These are phyloP conservation scores for Thinopyrum elongatum DNA, from an alignment of 176 grass and related monocot species.

Conservation along the genomic window DNA sequence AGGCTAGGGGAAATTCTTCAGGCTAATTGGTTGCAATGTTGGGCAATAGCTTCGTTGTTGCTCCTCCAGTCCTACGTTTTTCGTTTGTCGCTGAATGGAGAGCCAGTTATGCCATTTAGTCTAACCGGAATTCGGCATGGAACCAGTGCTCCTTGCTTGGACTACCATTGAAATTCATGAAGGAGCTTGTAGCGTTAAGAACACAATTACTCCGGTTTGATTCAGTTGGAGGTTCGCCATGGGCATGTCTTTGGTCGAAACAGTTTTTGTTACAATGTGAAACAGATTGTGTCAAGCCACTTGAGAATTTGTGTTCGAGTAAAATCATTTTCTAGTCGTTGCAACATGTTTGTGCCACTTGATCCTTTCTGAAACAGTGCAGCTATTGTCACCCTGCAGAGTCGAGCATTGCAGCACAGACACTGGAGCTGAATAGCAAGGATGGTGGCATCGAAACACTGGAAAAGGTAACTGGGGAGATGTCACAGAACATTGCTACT, in stretches of 20 bases:
- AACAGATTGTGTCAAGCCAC: neutral
- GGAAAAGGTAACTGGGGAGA: conserved; percentile 45
- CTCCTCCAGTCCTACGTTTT: neutral
- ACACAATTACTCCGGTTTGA: neutral
- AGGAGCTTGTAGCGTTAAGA: neutral
- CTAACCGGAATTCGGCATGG: neutral
- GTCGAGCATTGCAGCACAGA: conserved; percentile 39
- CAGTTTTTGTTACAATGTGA: neutral
- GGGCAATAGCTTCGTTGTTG: neutral
- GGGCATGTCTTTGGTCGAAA: neutral
- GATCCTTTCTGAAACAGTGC: neutral
- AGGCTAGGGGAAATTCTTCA: neutral
- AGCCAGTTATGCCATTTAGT: neutral
- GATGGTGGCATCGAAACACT: conserved; percentile 49
- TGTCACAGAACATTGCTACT: conserved; percentile 46
- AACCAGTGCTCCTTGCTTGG: neutral
- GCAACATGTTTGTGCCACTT: neutral
- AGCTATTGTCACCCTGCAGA: conserved; percentile 35
- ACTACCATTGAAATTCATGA: neutral
- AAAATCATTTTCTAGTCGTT: neutral
- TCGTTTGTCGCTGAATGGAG: neutral
- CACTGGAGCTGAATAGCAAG: conserved; percentile 63
- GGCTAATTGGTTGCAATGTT: neutral
- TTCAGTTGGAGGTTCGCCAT: neutral
- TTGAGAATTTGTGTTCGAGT: neutral